Evolutionary conservation across 768 basidiomycete genomes (phyloP), one percentile per base, ranked within the genome.

Genomic region (Collybiopsis luxurians): DNA sequence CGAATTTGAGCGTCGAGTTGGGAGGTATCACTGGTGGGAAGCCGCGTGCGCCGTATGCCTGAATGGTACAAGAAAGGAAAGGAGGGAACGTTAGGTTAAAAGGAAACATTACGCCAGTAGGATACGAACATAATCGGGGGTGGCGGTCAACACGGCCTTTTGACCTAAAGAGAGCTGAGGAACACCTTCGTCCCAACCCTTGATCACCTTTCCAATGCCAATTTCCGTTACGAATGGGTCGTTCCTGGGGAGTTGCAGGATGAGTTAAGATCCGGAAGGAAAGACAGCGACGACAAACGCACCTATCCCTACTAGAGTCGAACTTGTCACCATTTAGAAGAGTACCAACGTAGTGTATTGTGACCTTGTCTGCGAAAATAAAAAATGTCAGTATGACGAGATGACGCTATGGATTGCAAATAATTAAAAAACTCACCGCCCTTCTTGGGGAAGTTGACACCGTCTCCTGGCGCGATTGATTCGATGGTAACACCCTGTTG

Each of bases 101-200:
- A 45, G 10, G 15, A 17, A 53, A 3, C 13, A 26, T 7, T 39
- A 53, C 4, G 11, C 19, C 23, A 17, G 12, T 10, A 27, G 15
- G 12, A 11, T 6, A 80, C 87, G 64, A 66, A 91, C 92, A 68
- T 76, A 93, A 71, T 95, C 92, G n/a, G 92, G 76, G n/a, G 87
- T 79, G 45, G 82, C 83, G 3, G 70, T 86, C 31, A 93, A 67
- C n/a, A 66, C 61, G 9, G 90, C 92, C 69, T 87, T 93, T 71
- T 89, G 64, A 61, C 90, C 90, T 28, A 90, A 34, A 15, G 90
- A 90, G 59, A 95, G 75, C 73, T 91, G 77, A 3, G 79, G 83
- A 17, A 95, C 90, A 87, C 93, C 92, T 69, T 93, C 90, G 66
- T 95, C 92, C 93, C 92, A 95, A 27, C 92, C 91, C 66, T 79